Base-by-base conservation (phyloP, 2,329 filamentous ascomycete genomes). In the Alternaria rosae region DNA sequence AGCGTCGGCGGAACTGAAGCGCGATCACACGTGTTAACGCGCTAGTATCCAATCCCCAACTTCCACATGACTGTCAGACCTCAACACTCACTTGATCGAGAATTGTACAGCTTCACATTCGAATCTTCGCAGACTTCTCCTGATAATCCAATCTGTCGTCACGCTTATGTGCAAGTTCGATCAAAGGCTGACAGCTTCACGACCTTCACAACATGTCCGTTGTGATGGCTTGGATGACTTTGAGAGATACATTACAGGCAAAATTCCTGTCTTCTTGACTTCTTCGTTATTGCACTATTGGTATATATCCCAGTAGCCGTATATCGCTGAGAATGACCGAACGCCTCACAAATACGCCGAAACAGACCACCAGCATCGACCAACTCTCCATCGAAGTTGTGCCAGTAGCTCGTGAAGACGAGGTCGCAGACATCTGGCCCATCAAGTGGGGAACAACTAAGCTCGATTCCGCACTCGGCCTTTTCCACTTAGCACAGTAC, bases 21-120 rank as follows among this genome's bases (percentile, higher is more conserved):
- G 60, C 64, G 64, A 41, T 61, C 38, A 52, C 61, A 66, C 61
- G 64, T 61, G 51, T 38, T 25, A 48, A 38, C 15, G 52, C 57
- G 52, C 61, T 63, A 63, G 51, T 30, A 6, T 25, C 13, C 6
- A 17, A 32, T 21, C 28, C 10, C 17, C 8, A 15, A 43, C 35
- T 25, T 15, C 11, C 35, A 26, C 25, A 11, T 23, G 6, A 17
- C 20, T 25, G 35, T 48, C 15, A 5, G 12, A 11, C 28, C 6
- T 13, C 28, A 35, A 6, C 8, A 35, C 20, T 32, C 28, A 50
- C 45, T 38, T 8, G 35, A 17, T 6, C 35, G 4, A 38, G 35
- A 38, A 11, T 17, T 11, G 35, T 38, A 11, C 35, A 38, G 35
- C 35, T 38, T 38, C 35, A 38, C 15, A 6, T 17, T 17, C 17